Base-by-base conservation (phyloP, 1,139 yeast species). In the Suzukiozyma palmioleophila region DNA sequence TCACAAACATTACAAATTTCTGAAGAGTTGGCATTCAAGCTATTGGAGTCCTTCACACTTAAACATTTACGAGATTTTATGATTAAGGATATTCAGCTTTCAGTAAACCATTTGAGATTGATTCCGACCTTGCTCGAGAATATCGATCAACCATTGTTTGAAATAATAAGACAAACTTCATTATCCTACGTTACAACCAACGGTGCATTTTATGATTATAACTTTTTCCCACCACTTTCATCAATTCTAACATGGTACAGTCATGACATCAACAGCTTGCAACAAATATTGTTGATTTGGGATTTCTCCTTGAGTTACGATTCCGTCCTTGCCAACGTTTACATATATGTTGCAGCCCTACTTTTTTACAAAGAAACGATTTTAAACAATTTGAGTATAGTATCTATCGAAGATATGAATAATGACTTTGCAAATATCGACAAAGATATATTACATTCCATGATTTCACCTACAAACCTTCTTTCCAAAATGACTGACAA, bases 41-140 rank as follows among this genome's bases (percentile, higher is more conserved):
- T 79, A 22, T 62, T 89, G 39, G 86, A 83, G 43, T 56, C 60
- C 22, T 64, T 90, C 39, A 71, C 95, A 0, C 50, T 86, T 12
- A 54, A 66, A 40, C 85, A 81, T 54, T 62, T 92, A 35, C 69
- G 97, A 37, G 98, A 92, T 59, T 92, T 81, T 56, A 84, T 90
- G 95, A 70, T 87, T 56, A 75, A 81, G 5, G 77, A 79, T 26
- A 72, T 92, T 28, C 73, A 74, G 32, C 75, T 86, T 11, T 74
- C 95, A 1, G 59, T 86, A 11, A 75, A 74, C 40, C 90, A 87
- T 45, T 60, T 89, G 40, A 61, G 66, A 26, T 57, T 89, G 16
- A 75, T 92, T 3, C 89, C 95, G 0, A 69, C 77, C 2, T 51
- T 90, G 1, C 46, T 88, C 9, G 68, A 67, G 32, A 52, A 54